Conservation (phyloP, 2,329 filamentous ascomycete genomes). For the Pseudogymnoascus sp. region DNA sequence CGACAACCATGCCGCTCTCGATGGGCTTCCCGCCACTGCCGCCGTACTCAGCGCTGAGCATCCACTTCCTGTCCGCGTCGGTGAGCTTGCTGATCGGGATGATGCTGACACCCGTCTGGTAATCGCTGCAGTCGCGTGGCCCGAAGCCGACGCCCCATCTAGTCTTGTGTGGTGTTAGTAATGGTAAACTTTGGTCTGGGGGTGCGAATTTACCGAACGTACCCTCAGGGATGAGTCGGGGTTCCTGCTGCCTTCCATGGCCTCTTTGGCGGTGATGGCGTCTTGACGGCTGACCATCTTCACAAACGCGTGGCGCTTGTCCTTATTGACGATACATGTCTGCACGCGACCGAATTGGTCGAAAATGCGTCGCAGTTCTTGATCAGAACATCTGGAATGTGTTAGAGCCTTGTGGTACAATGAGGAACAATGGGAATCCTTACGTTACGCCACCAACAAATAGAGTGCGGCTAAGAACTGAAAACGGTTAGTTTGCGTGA, state of each 20-base stretch:
- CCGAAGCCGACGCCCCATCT: conserved; percentile 98
- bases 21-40: conserved; percentile 81
- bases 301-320: conserved; percentile 97
- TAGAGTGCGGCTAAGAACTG: conserved; percentile 83
- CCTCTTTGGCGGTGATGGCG: conserved; percentile 74
- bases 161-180: conserved; percentile 46
- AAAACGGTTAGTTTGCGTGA: conserved; percentile 19
- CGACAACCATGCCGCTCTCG: conserved; percentile 76
- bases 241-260: conserved; percentile 73
- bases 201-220: conserved; percentile 18
- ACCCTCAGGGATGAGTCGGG: conserved; percentile 46
- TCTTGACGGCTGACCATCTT: conserved; percentile 93
- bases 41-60: conserved; percentile 86
- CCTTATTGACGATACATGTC: conserved; percentile 95
- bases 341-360: conserved; percentile 78
- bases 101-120: conserved; percentile 80
- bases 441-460: conserved; percentile 94
- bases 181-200: neutral
- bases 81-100: conserved; percentile 91
- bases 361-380: conserved; percentile 75
- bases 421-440: conserved; percentile 34
- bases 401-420: conserved; percentile 23
- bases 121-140: conserved; percentile 94
- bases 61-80: conserved; percentile 95
- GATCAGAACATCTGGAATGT: conserved; percentile 58